Conservation (phyloP, 768 basidiomycete genomes). For the Phaeotremella skinneri region DNA sequence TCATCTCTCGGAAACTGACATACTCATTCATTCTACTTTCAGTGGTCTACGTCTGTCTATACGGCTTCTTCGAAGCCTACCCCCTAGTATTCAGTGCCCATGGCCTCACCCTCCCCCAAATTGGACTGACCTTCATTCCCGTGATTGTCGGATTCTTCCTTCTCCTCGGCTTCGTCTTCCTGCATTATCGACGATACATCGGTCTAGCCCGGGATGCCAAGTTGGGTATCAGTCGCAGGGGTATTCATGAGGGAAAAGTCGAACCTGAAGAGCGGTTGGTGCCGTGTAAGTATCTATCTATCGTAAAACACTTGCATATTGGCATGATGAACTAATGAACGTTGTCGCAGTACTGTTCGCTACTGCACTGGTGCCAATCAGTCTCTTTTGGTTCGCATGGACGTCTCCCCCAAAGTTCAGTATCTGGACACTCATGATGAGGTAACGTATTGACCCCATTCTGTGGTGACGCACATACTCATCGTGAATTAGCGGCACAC, state of each 20-base stretch:
- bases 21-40: not conserved
- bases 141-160: slow-evolving; percentile 29
- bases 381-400: slow-evolving; percentile 38
- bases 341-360: slow-evolving; percentile 18
- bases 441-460: slow-evolving; percentile 3
- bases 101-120: slow-evolving; percentile 9
- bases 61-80: slow-evolving; percentile 31
- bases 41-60: slow-evolving; percentile 32
- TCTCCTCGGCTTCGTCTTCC: slow-evolving; percentile 12
- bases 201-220: slow-evolving; percentile 23
- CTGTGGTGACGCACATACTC: not conserved
- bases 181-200: slow-evolving; percentile 24
- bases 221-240: slow-evolving; percentile 18
- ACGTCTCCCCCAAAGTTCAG: slow-evolving; percentile 19
- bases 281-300: slow-evolving; percentile 30
- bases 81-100: slow-evolving; percentile 24
- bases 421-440: slow-evolving; percentile 30
- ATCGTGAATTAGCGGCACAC: slow-evolving; percentile 15
- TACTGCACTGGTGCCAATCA: slow-evolving; percentile 21
- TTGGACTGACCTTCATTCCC: slow-evolving; percentile 32
- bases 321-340: not conserved
- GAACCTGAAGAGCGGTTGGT: slow-evolving; percentile 34
- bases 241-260: slow-evolving; percentile 27
- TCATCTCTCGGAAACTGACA: too few species aligned
- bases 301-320: not conserved